These are phyloP conservation scores for Maudiozyma bulderi DNA, from an alignment of 805 yeast genomes.

Conservation along the genomic window DNA sequence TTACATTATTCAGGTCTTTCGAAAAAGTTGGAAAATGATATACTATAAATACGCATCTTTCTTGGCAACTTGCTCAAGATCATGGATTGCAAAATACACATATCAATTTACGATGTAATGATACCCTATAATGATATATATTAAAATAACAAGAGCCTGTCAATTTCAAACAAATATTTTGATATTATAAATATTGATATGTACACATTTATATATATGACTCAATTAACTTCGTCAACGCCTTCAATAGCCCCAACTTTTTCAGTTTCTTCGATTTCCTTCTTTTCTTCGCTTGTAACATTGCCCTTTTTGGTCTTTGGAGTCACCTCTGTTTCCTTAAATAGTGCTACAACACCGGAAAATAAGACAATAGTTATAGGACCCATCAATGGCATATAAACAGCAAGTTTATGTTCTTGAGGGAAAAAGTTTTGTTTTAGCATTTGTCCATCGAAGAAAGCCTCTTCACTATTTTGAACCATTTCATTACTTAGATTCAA, in stretches of 20 bases:
- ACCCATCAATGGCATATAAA: constrained; percentile 81
- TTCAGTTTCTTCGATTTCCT: constrained; percentile 2
- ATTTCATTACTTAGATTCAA: constrained; percentile 43
- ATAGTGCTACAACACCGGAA: constrained; percentile 40
- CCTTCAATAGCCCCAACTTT: constrained; percentile 6
- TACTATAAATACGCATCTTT: too few relatives aligned
- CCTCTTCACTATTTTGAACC: constrained; percentile 38
- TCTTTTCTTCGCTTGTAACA: neutral
- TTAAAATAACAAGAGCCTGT: too few relatives aligned
- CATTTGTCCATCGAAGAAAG: constrained; percentile 92
- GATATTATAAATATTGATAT: too few relatives aligned
- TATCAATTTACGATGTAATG: too few relatives aligned
- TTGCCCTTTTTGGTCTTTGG: neutral
- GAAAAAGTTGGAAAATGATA: too few relatives aligned
- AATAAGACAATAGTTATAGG: constrained; percentile 63
- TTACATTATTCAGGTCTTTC: too few relatives aligned
- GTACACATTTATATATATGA: neutral
- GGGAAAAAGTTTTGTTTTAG: constrained; percentile 93
- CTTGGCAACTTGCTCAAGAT: too few relatives aligned
- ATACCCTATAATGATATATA: too few relatives aligned
- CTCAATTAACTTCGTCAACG: neutral
- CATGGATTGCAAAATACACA: too few relatives aligned
- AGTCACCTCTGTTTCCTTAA: constrained; percentile 29
- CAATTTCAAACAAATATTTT: too few relatives aligned
- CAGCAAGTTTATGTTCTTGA: constrained; percentile 90